These are phyloP conservation scores for Pontederia paniculata DNA, from an alignment of 176 grass and related monocot species.

Conservation along the genomic window DNA sequence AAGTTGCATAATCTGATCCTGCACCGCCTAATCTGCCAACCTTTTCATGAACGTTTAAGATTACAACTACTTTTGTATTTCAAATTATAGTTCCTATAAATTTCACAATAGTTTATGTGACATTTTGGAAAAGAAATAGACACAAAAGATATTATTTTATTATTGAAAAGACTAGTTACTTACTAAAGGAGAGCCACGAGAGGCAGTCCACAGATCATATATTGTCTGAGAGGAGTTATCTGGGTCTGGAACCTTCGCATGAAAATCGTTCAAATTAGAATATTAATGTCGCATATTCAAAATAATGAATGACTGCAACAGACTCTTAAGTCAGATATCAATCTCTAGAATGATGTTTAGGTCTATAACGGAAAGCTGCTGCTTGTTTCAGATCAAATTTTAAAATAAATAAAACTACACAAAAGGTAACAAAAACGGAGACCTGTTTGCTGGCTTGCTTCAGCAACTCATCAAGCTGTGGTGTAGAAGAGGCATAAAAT, in stretches of 20 bases:
- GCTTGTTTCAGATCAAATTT: no score
- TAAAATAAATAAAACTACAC: background rate
- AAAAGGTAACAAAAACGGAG: background rate
- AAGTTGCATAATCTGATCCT: conserved; percentile 59
- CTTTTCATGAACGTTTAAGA: conserved; percentile 19
- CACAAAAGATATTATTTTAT: background rate
- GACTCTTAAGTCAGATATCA: no score
- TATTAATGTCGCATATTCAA: no score
- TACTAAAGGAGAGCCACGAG: conserved; percentile 26
- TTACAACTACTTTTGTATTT: background rate
- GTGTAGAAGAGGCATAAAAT: conserved; percentile 45
- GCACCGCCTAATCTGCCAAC: conserved; percentile 51
- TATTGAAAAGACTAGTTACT: conserved; percentile 20
- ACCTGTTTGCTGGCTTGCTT: conserved; percentile 66
- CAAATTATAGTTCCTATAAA: no score
- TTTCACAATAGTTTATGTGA: background rate
- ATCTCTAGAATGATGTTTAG: no score
- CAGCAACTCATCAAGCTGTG: conserved; percentile 72
- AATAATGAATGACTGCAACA: no score
- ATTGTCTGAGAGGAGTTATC: conserved; percentile 69
- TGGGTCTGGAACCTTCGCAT: conserved; percentile 72
- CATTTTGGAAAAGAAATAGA: background rate
- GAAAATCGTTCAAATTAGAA: background rate
- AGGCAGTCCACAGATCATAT: conserved; percentile 51
- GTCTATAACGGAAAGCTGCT: no score